phyloP scores from a whole-genome alignment of 495 filamentous ascomycete genomes.

The Poronia punctata region DNA sequence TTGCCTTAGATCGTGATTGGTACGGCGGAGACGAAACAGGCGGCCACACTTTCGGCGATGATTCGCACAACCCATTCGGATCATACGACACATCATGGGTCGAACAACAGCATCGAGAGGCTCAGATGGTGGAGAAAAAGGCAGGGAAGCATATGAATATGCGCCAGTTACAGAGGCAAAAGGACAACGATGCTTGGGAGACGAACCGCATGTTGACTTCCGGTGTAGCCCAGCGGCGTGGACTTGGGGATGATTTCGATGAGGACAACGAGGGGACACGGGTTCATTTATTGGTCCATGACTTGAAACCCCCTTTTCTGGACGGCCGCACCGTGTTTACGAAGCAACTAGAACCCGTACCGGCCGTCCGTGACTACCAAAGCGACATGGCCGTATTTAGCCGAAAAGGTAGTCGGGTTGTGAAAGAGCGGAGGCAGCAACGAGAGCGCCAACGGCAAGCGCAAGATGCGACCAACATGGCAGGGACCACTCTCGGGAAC shows the following conservation, averaged over 20 bases:
- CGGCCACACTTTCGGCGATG: conserved; percentile 69
- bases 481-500: conserved; percentile 87
- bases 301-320: conserved; percentile 89
- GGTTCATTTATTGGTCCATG: conserved; percentile 87
- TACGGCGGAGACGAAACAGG: conserved; percentile 70
- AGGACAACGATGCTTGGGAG: conserved; percentile 96
- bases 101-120: conserved; percentile 62
- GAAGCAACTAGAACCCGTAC: conserved; percentile 92
- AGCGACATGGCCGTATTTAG: conserved; percentile 99
- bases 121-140: conserved; percentile 67
- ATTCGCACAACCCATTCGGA: conserved; percentile 53
- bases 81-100: conserved; percentile 58
- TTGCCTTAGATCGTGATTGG: conserved; percentile 82
- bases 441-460: conserved; percentile 92
- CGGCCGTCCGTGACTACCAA: conserved; percentile 86
- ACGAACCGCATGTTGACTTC: conserved; percentile 97
- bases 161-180: conserved; percentile 75
- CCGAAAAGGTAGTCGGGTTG: conserved; percentile 89
- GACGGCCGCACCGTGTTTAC: conserved; percentile 95
- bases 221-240: conserved; percentile 84
- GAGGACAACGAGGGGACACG: conserved; percentile 89
- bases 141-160: conserved; percentile 59
- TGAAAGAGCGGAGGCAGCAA: conserved; percentile 84
- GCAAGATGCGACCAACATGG: conserved; percentile 88
- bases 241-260: conserved; percentile 71